Evolutionary conservation across 2,329 filamentous ascomycete species (phyloP).

Genomic region (Neofusicoccum parvum): DNA sequence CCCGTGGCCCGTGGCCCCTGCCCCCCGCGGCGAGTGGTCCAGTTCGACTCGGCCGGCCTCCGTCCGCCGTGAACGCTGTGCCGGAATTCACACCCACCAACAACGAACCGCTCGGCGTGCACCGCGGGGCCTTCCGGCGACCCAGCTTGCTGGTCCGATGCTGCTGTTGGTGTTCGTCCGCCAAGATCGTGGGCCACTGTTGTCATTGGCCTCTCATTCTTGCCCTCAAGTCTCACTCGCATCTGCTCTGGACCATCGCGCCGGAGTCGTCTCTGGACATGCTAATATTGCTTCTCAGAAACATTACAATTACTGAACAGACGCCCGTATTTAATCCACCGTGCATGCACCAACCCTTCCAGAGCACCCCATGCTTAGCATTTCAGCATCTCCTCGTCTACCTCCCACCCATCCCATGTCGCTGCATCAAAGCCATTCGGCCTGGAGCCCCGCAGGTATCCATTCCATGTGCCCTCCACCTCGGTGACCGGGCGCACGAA

Average conservation of each 20-base stretch:
- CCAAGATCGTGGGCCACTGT: too few relatives aligned
- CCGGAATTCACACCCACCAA: too few relatives aligned
- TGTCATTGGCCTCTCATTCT: too few relatives aligned
- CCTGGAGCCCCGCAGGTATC: constrained; percentile 50
- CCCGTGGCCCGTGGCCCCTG: background rate
- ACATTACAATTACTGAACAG: background rate
- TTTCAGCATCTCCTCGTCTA: constrained; percentile 42
- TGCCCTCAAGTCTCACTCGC: too few relatives aligned
- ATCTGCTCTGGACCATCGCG: background rate
- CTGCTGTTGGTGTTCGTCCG: too few relatives aligned
- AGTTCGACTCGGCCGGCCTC: background rate
- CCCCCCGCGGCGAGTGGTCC: background rate
- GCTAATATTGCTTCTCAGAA: background rate
- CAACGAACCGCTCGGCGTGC: too few relatives aligned
- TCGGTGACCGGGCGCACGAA: constrained; percentile 50
- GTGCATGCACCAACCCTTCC: background rate
- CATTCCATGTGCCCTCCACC: constrained; percentile 52
- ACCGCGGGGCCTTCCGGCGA: too few relatives aligned
- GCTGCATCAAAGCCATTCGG: constrained; percentile 56
- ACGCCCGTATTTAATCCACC: background rate
- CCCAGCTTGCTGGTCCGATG: too few relatives aligned
- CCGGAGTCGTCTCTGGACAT: background rate
- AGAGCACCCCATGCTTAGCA: constrained; percentile 2
- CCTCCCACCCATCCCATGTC: constrained; percentile 51
- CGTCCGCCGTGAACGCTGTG: too few relatives aligned